These are phyloP conservation scores for Peziza echinospora DNA, from an alignment of 495 filamentous ascomycete genomes.

Conservation along the genomic window DNA sequence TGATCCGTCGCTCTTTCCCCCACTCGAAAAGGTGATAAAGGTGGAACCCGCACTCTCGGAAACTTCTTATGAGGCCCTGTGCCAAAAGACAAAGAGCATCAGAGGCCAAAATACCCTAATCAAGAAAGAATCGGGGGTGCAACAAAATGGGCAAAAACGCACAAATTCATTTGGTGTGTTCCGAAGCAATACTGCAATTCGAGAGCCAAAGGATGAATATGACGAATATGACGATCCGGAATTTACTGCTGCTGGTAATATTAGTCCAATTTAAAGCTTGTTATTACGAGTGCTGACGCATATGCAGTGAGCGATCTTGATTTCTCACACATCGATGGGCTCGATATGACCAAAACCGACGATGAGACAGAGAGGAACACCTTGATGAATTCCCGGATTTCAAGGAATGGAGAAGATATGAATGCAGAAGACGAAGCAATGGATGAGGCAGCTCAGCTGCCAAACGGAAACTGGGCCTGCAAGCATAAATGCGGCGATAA, in stretches of 20 bases:
- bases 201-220: background rate
- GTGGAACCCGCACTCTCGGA: too few relatives aligned
- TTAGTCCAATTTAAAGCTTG: too few relatives aligned
- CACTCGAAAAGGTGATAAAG: too few relatives aligned
- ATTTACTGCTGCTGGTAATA: constrained; percentile 33
- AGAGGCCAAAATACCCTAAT: too few relatives aligned
- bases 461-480: constrained; percentile 74
- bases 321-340: constrained; percentile 29
- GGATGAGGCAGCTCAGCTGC: constrained; percentile 33
- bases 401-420: too few relatives aligned
- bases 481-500: constrained; percentile 66
- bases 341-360: constrained; percentile 16
- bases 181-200: too few relatives aligned
- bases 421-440: constrained; percentile 10
- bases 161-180: too few relatives aligned
- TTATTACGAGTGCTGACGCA: background rate
- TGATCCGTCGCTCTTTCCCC: constrained; percentile 32
- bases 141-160: too few relatives aligned
- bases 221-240: constrained; percentile 20
- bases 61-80: too few relatives aligned
- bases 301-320: constrained; percentile 5
- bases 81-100: too few relatives aligned
- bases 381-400: background rate
- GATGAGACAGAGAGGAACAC: constrained; percentile 4
- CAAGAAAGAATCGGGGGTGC: too few relatives aligned